Conservation (phyloP, 805 yeast genomes). For the Starmerella cellae region DNA sequence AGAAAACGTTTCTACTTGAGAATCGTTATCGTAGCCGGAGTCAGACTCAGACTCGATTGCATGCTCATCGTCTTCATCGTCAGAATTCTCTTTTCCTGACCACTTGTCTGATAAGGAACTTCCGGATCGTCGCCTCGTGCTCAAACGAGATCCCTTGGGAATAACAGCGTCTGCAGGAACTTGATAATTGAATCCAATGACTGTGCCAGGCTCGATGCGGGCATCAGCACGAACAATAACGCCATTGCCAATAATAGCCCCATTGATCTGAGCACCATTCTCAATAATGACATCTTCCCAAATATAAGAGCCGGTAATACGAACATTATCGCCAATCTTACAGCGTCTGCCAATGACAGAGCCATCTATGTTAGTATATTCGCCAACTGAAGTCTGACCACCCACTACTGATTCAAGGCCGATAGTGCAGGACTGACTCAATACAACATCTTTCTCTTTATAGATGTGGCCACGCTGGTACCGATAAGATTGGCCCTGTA, state of each 20-base stretch:
- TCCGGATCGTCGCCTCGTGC: conserved; percentile 7
- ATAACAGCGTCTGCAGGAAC: conserved; percentile 42
- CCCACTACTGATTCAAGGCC: conserved; percentile 77
- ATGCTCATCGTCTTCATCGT: conserved; percentile 9
- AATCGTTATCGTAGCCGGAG: conserved; percentile 4
- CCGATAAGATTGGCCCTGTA: conserved; percentile 49
- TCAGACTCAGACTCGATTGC: conserved; percentile 14
- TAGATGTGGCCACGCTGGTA: conserved; percentile 79
- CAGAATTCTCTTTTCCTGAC: conserved; percentile 17
- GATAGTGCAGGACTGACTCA: conserved; percentile 79
- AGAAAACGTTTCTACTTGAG: conserved; percentile 9
- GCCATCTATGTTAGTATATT: conserved; percentile 48
- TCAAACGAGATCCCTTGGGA: conserved; percentile 6
- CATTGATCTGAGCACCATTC: conserved; percentile 45
- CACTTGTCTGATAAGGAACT: conserved; percentile 29
- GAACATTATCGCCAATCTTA: conserved; percentile 65
- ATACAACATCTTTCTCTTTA: conserved; percentile 73
- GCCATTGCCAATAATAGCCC: conserved; percentile 58
- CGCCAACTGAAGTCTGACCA: conserved; percentile 59
- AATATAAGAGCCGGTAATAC: conserved; percentile 59
- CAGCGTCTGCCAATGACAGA: conserved; percentile 81
- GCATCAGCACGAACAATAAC: conserved; percentile 44
- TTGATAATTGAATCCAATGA: conserved; percentile 62
- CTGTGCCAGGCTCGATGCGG: conserved; percentile 51
- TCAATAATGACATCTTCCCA: conserved; percentile 74